phyloP scores from a whole-genome alignment of 208 protist genomes.

The Leishmania lainsoni region DNA sequence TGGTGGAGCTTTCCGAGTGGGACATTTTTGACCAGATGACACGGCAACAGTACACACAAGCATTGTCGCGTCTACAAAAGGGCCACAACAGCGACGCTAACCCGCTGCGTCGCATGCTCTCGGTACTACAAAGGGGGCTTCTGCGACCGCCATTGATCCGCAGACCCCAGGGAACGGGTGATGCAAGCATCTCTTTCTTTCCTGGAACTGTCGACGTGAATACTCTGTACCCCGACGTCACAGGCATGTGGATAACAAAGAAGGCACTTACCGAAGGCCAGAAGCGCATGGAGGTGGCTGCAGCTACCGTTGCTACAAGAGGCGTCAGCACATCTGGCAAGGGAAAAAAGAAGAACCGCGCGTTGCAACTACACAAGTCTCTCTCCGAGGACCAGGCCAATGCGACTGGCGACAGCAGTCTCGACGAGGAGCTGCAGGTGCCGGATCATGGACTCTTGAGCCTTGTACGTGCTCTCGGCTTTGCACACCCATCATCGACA shows the following conservation, averaged over 20 bases:
- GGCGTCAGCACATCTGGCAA: neutral
- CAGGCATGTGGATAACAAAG: slow-evolving; percentile 4
- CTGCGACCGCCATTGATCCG: neutral
- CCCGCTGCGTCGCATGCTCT: slow-evolving; percentile 28
- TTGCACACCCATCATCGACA: slow-evolving; percentile 5
- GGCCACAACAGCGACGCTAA: slow-evolving; percentile 32
- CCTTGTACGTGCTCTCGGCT: slow-evolving; percentile 27
- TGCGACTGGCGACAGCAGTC: neutral
- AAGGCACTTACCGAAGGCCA: slow-evolving; percentile 4
- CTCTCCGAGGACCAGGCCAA: neutral
- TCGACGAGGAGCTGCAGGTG: neutral
- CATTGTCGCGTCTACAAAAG: slow-evolving; percentile 5
- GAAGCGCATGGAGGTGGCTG: slow-evolving; percentile 1
- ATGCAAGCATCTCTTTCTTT: neutral
- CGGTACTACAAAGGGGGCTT: neutral
- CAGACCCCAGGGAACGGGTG: neutral
- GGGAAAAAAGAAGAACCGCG: neutral
- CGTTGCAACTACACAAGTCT: neutral
- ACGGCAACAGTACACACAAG: slow-evolving; percentile 15
- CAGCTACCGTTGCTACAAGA: neutral
- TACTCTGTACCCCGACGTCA: slow-evolving; percentile 20
- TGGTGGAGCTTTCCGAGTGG: slow-evolving; percentile 25
- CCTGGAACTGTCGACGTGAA: neutral
- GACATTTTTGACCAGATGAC: slow-evolving; percentile 18
- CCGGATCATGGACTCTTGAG: slow-evolving; percentile 30